A percentile compares a stretch with the other conserved stretches of the same genome.
These are phyloP conservation scores for Syncephalis fuscata DNA, from an alignment of 371 early-diverging fungal genomes.

Conservation along the genomic window DNA sequence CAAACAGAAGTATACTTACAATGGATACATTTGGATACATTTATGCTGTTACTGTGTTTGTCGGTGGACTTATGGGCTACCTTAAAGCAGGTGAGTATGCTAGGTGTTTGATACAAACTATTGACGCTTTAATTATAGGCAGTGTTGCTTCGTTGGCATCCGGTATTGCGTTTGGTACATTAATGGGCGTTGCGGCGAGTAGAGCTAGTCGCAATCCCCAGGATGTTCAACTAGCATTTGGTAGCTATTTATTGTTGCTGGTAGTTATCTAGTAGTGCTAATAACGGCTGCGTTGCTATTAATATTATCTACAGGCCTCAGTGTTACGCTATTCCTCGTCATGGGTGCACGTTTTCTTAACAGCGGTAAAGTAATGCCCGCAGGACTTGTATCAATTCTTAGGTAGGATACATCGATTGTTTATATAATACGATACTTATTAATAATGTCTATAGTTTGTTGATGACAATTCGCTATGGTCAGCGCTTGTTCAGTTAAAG, in stretches of 20 bases:
- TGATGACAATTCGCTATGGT: slow-evolving; percentile 15
- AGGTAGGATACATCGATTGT: slow-evolving; percentile 13
- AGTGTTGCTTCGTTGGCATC: slow-evolving; percentile 22
- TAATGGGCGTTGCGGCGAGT: slow-evolving; percentile 20
- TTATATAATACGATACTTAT: neutral
- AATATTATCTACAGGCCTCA: slow-evolving; percentile 13
- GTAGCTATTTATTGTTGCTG: slow-evolving; percentile 10
- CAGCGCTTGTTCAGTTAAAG: too few relatives aligned
- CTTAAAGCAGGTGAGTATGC: slow-evolving; percentile 13
- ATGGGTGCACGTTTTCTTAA: slow-evolving; percentile 36
- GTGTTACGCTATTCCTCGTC: slow-evolving; percentile 21
- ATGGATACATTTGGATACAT: slow-evolving; percentile 12
- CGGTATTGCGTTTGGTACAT: slow-evolving; percentile 19
- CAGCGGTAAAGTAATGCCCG: slow-evolving; percentile 42
- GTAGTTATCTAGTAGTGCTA: neutral
- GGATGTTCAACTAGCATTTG: slow-evolving; percentile 20
- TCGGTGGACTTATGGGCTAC: slow-evolving; percentile 24
- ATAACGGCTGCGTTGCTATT: neutral
- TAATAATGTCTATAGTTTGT: slow-evolving; percentile 6
- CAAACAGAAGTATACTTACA: too few relatives aligned
- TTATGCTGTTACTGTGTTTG: slow-evolving; percentile 15
- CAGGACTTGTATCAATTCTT: slow-evolving; percentile 27
- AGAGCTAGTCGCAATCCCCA: slow-evolving; percentile 22
- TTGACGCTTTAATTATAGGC: slow-evolving; percentile 7
- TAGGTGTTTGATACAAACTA: neutral